These are phyloP conservation scores for Geosmithia flava DNA, from an alignment of 2,329 filamentous ascomycete genomes.

Conservation along the genomic window DNA sequence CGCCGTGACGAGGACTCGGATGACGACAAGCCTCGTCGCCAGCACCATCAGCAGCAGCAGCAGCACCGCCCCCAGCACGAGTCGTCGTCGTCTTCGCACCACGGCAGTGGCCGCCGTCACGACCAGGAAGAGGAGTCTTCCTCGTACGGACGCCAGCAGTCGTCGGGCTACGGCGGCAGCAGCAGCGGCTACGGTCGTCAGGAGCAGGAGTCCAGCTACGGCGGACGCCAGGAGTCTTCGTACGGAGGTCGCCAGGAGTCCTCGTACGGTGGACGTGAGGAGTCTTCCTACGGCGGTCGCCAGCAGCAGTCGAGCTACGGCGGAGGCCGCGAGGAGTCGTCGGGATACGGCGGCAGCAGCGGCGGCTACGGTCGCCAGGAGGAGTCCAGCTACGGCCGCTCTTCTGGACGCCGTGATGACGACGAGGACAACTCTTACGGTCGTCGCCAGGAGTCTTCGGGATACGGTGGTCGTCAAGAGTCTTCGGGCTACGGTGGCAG, in stretches of 20 bases:
- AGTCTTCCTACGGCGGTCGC: conserved; percentile 4
- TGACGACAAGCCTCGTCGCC: conserved; percentile 41
- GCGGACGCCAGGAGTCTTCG: conserved; percentile 3
- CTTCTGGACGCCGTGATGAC: conserved; percentile 11
- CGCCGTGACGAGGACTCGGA: conserved; percentile 46
- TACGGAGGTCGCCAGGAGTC: conserved; percentile 3
- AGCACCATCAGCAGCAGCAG: conserved; percentile 36
- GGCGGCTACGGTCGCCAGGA: conserved; percentile 5
- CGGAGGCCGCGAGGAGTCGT: conserved; percentile 6
- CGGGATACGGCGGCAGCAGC: conserved; percentile 2
- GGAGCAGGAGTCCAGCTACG: conserved; percentile 8
- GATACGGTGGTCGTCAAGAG: conserved; percentile 7
- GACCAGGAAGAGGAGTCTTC: conserved; percentile 12
- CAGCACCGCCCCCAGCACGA: background rate
- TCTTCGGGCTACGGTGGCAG: conserved; percentile 9
- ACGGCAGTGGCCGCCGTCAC: conserved; percentile 8
- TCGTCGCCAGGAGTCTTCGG: conserved; percentile 3
- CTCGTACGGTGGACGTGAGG: conserved; percentile 5
- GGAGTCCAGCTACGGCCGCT: conserved; percentile 7
- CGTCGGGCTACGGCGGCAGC: background rate
- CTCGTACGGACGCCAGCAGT: conserved; percentile 7
- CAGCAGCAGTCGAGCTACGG: conserved; percentile 10
- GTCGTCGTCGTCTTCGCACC: too few relatives aligned
- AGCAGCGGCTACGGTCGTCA: conserved; percentile 8
- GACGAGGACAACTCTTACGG: conserved; percentile 3